These are phyloP conservation scores for Friedmanniomyces simplex DNA, from an alignment of 495 filamentous ascomycete genomes.

Conservation along the genomic window DNA sequence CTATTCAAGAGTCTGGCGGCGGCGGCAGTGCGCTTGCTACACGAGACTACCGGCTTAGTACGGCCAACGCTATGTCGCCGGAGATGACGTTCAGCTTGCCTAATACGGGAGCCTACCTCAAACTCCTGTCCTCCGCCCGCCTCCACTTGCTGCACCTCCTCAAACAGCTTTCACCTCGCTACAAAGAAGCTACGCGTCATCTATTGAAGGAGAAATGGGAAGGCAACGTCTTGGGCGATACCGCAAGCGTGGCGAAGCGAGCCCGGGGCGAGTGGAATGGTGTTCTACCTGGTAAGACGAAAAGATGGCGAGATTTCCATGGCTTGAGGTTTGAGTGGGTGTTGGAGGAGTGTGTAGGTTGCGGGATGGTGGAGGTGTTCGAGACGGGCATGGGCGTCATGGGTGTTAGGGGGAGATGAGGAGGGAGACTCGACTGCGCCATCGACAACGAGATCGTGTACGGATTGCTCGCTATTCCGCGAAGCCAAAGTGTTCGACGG, in stretches of 20 bases:
- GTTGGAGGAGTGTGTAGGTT: slow-evolving; percentile 65
- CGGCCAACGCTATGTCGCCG: slow-evolving; percentile 15
- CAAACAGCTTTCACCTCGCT: slow-evolving; percentile 42
- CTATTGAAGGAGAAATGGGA: slow-evolving; percentile 72
- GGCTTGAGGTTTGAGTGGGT: slow-evolving; percentile 72
- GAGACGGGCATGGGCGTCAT: slow-evolving; percentile 73
- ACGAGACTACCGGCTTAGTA: background rate
- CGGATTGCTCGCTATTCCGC: too few species aligned
- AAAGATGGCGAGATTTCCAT: slow-evolving; percentile 72
- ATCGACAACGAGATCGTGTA: too few species aligned
- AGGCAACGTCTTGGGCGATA: slow-evolving; percentile 55
- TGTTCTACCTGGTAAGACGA: slow-evolving; percentile 62
- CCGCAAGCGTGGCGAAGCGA: slow-evolving; percentile 48
- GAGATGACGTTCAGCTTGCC: slow-evolving; percentile 58
- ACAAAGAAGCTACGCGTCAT: slow-evolving; percentile 53
- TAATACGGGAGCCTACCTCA: slow-evolving; percentile 61
- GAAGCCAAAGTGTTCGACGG: too few species aligned
- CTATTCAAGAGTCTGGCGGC: slow-evolving; percentile 44
- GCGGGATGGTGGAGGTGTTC: slow-evolving; percentile 72
- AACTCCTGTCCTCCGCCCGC: slow-evolving; percentile 56
- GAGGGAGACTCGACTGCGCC: background rate
- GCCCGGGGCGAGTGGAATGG: slow-evolving; percentile 58
- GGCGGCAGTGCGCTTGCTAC: slow-evolving; percentile 27
- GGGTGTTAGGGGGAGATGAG: slow-evolving; percentile 45
- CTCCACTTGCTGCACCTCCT: slow-evolving; percentile 56